A percentile compares a stretch with the other conserved stretches of the same genome.
Conservation (phyloP, 2,329 filamentous ascomycete species). For the Knufia petricola region DNA sequence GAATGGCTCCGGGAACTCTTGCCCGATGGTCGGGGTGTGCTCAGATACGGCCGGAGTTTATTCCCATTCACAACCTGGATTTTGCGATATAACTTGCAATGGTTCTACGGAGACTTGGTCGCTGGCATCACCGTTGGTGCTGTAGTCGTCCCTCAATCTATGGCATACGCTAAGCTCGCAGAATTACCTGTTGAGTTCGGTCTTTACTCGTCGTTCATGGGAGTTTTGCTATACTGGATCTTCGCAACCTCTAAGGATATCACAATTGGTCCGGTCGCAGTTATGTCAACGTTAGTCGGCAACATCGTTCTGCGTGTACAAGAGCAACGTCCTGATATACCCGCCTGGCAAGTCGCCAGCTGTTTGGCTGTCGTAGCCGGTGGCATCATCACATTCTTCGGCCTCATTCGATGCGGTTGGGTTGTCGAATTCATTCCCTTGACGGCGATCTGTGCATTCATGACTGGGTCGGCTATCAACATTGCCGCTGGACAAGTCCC, state of each 20-base stretch:
- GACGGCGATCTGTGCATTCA: constrained; percentile 84
- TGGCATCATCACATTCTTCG: constrained; percentile 66
- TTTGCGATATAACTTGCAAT: constrained; percentile 73
- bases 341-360: constrained; percentile 61
- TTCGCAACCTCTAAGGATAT: constrained; percentile 98
- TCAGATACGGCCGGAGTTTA: constrained; percentile 56
- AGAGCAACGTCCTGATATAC: constrained; percentile 45
- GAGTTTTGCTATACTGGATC: constrained; percentile 90
- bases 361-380: constrained; percentile 70
- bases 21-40: constrained; percentile 48
- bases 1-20: constrained; percentile 62
- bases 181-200: constrained; percentile 73
- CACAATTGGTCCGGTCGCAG: constrained; percentile 91
- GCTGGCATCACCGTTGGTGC: constrained; percentile 69
- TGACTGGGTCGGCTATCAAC: constrained; percentile 89
- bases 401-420: constrained; percentile 72
- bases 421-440: constrained; percentile 90
- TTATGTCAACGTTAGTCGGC: constrained; percentile 85
- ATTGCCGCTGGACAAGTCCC: constrained; percentile 80
- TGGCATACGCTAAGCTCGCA: constrained; percentile 86
- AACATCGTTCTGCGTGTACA: constrained; percentile 62
- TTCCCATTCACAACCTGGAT: constrained; percentile 94
- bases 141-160: constrained; percentile 88
- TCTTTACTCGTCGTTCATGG: constrained; percentile 92
- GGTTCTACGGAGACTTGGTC: constrained; percentile 80